phyloP scores from a whole-genome alignment of 495 filamentous ascomycete species.

The Glutinoglossum americanum region DNA sequence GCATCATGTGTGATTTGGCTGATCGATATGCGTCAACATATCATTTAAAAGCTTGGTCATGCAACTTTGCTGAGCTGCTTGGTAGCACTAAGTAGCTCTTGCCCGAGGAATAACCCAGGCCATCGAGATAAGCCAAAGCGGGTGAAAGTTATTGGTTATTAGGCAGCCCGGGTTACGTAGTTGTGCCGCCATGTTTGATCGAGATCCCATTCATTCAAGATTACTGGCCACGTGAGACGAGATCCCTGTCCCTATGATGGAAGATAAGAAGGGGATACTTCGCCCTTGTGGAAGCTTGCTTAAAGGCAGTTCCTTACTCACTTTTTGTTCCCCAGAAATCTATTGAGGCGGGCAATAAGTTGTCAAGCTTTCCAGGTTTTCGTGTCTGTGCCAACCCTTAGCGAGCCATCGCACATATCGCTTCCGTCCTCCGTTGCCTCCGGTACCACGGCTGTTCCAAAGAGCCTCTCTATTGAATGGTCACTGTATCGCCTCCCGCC shows the following conservation, averaged over 20 bases:
- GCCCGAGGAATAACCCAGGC: neutral
- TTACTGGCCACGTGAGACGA: neutral
- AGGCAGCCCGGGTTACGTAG: neutral
- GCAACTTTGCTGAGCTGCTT: neutral
- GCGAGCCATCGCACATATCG: neutral
- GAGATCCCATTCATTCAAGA: neutral
- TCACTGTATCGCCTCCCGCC: slow-evolving; percentile 1
- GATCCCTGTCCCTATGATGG: neutral
- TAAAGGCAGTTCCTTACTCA: neutral
- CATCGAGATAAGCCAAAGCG: neutral
- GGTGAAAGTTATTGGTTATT: neutral
- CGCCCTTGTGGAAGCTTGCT: neutral
- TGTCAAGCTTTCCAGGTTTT: neutral
- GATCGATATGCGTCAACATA: neutral
- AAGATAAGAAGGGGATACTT: neutral
- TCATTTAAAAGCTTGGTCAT: neutral
- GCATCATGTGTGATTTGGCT: neutral
- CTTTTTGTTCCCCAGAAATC: neutral
- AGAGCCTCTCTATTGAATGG: neutral
- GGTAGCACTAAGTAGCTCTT: neutral
- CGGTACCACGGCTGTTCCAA: neutral
- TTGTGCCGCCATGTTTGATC: neutral
- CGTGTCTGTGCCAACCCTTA: neutral
- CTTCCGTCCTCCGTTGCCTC: neutral
- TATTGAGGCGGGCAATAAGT: neutral